Evolutionary conservation across 2,329 filamentous ascomycete genomes (phyloP), one percentile per base, ranked within the genome.

Genomic region (Talaromyces sp.): DNA sequence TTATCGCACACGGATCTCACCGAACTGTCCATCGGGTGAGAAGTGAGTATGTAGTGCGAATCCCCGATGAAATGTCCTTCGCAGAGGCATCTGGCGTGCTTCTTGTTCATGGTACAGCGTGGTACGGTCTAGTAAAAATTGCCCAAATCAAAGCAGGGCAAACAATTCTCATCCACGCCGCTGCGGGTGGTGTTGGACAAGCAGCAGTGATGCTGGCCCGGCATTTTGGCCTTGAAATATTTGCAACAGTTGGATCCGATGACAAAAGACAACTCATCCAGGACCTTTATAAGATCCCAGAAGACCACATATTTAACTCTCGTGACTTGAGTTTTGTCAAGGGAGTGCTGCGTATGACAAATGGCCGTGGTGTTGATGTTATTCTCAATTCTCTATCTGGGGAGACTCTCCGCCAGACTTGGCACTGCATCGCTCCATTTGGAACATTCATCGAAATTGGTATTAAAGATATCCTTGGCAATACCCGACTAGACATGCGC

Each of bases 121-220:
- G 32, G 70, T 3, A 27, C 64, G 19, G 21, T 52, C 8, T 51
- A 8, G 21, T 50, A 3, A 50, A 66, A 32, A 41, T 67, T 19
- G 63, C 65, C 0, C 32, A 63, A 4, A 26, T 72, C 31, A 63
- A 32, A 64, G 64, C 61, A 67, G 54, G 41, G 3, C 43, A 68
- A 24, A 61, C 14, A n/a, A 58, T 70, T 19, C 60, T 70, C 1
- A 66, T 70, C 27, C 64, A 69, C 54, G 59, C 56, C 6, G 67
- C 59, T 8, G 46, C 64, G 4, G 64, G 64, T 26, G 64, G 51
- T 2, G 50, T 68, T 11, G 64, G 60, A 14, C 27, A 61, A 61
- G 70, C 57, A 11, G 64, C 64, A 9, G 65, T 74, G 13, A 61
- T 64, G 11, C 46, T 70, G 8, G 69, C 69, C 1, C 60, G 57